These are phyloP conservation scores for Canna indica DNA, from an alignment of 176 grass and related monocot species.

Conservation along the genomic window DNA sequence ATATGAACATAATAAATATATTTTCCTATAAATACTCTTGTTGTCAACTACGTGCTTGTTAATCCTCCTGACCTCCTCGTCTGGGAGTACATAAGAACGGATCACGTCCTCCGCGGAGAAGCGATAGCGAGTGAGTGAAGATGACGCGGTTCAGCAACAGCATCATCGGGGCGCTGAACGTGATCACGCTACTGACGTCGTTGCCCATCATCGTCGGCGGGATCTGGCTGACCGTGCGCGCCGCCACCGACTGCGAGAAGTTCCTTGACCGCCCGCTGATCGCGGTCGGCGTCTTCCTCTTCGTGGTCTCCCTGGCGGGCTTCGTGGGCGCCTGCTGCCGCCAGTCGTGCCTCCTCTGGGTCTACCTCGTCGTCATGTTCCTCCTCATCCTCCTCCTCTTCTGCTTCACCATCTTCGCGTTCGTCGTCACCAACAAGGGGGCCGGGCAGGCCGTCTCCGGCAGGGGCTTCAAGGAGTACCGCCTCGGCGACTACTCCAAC, in stretches of 20 bases:
- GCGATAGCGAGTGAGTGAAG: neutral
- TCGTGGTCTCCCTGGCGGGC: conserved; percentile 24
- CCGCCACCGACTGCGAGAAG: conserved; percentile 27
- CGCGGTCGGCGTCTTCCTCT: conserved; percentile 24
- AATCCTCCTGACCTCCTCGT: too few relatives aligned
- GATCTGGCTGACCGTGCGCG: conserved; percentile 9
- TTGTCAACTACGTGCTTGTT: neutral
- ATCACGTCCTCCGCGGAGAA: too few relatives aligned
- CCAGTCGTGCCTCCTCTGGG: conserved; percentile 27
- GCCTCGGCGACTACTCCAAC: conserved; percentile 34
- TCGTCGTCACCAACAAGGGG: conserved; percentile 39
- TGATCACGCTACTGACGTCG: conserved; percentile 29
- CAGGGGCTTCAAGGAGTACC: conserved; percentile 42
- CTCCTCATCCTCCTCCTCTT: conserved; percentile 30
- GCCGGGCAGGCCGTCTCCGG: conserved; percentile 29
- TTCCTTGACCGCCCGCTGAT: conserved; percentile 32
- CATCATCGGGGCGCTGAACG: conserved; percentile 24
- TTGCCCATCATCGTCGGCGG: conserved; percentile 29
- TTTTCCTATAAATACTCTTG: neutral
- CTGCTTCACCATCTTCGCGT: conserved; percentile 32
- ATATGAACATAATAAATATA: too few relatives aligned
- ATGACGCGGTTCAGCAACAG: conserved; percentile 7
- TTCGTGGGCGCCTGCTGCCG: conserved; percentile 32
- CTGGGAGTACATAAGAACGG: too few relatives aligned
- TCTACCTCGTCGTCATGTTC: conserved; percentile 35